These are phyloP conservation scores for Colletotrichum phormii DNA, from an alignment of 2,329 filamentous ascomycete species.

Conservation along the genomic window DNA sequence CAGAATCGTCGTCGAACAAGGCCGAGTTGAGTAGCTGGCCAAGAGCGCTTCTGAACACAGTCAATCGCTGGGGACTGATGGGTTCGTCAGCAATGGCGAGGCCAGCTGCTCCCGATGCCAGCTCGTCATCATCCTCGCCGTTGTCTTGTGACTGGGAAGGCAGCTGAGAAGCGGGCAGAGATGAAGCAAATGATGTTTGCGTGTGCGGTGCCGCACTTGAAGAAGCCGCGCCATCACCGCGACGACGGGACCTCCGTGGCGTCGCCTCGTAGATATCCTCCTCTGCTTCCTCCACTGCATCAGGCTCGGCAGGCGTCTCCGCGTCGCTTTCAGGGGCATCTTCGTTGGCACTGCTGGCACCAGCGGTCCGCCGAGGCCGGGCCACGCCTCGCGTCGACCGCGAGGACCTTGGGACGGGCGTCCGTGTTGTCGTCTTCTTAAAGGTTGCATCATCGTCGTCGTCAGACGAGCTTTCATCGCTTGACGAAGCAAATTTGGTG, in stretches of 20 bases:
- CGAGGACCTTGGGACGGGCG: constrained; percentile 49
- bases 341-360: constrained; percentile 45
- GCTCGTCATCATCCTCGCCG: constrained; percentile 57
- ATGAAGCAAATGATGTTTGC: constrained; percentile 80
- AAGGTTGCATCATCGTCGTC: constrained; percentile 64
- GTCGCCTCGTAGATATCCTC: constrained; percentile 60
- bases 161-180: constrained; percentile 79
- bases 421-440: constrained; percentile 39
- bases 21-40: constrained; percentile 85
- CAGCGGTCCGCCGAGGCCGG: constrained; percentile 45
- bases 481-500: constrained; percentile 68
- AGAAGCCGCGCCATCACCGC: constrained; percentile 44
- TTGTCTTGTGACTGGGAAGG: constrained; percentile 57
- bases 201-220: constrained; percentile 54
- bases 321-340: constrained; percentile 62
- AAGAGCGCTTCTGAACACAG: constrained; percentile 81
- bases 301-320: constrained; percentile 43
- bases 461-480: constrained; percentile 69
- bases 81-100: constrained; percentile 58
- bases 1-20: constrained; percentile 89
- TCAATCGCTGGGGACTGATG: constrained; percentile 73
- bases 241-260: constrained; percentile 55
- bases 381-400: constrained; percentile 46
- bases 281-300: constrained; percentile 58
- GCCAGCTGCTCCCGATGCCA: constrained; percentile 55